Base-by-base conservation (phyloP, 2,329 filamentous ascomycete species). In the Bertia moriformis region DNA sequence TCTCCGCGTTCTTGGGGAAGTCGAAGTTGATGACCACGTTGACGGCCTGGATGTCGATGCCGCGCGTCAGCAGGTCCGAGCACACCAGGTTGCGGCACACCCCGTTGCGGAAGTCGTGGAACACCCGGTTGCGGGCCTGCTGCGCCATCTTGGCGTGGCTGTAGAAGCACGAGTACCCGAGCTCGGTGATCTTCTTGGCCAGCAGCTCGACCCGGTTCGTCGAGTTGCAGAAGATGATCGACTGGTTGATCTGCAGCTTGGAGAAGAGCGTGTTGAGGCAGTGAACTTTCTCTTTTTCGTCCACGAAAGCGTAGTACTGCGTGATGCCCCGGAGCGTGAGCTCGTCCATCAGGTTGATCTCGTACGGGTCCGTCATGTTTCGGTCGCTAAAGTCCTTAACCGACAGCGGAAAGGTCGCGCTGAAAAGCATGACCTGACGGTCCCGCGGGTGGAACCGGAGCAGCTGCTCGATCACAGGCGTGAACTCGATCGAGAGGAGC, bases 21-120 rank as follows among this genome's bases (percentile, higher is more conserved):
- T 98, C 91, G 54, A 98, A 98, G 67, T 98, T 98, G 74, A 98
- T 98, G 56, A 98, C 91, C 40, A 98, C 91, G 51, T 98, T 98
- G 54, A 98, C 91, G 40, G 91, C 91, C 62, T 98, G 91, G 47
- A 98, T 98, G 63, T 98, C 91, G 53, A 98, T 98, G 77, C 91
- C 91, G 63, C 91, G 87, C 46, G 91, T 98, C 46, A 98, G 73
- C 30, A 98, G 71, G 63, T 98, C 91, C 2, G 93, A 98, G 63
- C 91, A 98, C 45, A 98, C 91, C 27, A 98, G 76, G 58, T 98
- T 98, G 52, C 91, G 86, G 67, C 89, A 96, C 40, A 94, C 88
- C 42, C 91, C 91, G 52, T 95, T 95, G 49, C 91, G 82, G 70
- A 98, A 98, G 59, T 98, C 91, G 63, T 98, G 91, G 68, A 98